Evolutionary conservation across 768 basidiomycete genomes (phyloP).

Genomic region (Auriculariales sp.): DNA sequence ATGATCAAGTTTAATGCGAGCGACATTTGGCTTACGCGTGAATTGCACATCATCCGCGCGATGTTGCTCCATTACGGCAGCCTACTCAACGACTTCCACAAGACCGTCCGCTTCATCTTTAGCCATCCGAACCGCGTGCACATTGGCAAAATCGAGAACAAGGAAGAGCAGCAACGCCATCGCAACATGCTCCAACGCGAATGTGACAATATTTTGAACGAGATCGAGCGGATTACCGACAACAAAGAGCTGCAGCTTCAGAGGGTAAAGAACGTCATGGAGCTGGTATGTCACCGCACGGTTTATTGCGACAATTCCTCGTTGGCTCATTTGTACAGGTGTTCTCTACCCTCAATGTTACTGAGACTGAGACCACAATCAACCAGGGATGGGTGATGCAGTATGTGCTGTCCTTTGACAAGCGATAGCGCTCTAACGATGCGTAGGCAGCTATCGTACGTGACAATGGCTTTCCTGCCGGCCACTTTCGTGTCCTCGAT

Average conservation of each 20-base stretch:
- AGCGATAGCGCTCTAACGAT: too few relatives aligned
- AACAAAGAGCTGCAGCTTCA: constrained; percentile 15
- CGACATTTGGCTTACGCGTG: constrained; percentile 30
- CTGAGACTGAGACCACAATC: constrained; percentile 33
- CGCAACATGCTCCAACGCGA: constrained; percentile 3
- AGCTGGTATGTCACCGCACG: constrained; percentile 13
- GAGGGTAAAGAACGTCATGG: constrained; percentile 19
- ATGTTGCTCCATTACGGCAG: constrained; percentile 41
- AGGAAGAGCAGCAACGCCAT: background rate
- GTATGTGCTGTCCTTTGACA: too few relatives aligned
- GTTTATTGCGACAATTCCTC: background rate
- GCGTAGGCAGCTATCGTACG: constrained; percentile 29
- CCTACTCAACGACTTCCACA: constrained; percentile 38
- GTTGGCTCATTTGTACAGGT: constrained; percentile 27
- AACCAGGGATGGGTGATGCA: constrained; percentile 28
- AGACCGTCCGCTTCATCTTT: constrained; percentile 34
- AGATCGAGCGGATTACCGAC: constrained; percentile 5
- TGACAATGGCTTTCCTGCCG: constrained; percentile 50
- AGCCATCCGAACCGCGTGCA: constrained; percentile 36
- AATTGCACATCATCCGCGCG: constrained; percentile 41
- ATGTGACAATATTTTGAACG: constrained; percentile 4
- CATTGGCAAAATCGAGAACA: constrained; percentile 11
- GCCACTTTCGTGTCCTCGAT: constrained; percentile 29
- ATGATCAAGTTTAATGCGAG: constrained; percentile 18
- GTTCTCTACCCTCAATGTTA: constrained; percentile 44